Evolutionary conservation across 129 eudicot genomes (phyloP).

Genomic region (Lactuca sativa): DNA sequence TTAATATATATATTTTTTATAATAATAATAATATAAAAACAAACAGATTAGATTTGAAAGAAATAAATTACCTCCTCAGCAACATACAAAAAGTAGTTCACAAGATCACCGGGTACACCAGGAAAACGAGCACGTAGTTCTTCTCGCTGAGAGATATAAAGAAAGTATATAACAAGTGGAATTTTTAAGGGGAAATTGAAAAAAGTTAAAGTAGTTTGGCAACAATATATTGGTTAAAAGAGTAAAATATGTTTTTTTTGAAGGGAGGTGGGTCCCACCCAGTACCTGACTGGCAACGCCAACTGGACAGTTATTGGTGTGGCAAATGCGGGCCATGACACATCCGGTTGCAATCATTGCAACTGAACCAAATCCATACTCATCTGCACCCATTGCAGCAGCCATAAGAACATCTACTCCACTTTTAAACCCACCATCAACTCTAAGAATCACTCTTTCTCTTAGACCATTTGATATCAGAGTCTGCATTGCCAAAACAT

Average conservation of each 20-base stretch:
- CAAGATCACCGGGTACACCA: constrained; percentile 98
- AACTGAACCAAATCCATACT: constrained; percentile 94
- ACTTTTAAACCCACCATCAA: constrained; percentile 98
- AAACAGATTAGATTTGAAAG: not conserved
- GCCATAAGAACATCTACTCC: constrained; percentile 99
- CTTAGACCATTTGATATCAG: constrained; percentile 88
- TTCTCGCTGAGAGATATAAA: constrained; percentile 62
- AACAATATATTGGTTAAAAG: not conserved
- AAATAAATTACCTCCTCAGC: constrained; percentile 85
- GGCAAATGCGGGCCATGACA: constrained; percentile 99
- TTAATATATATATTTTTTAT: not conserved
- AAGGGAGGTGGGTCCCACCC: too few relatives aligned
- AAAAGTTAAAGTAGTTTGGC: not conserved
- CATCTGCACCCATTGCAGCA: constrained; percentile 99
- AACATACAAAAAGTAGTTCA: constrained; percentile 93
- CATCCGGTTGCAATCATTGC: constrained; percentile 99
- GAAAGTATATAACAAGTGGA: not conserved
- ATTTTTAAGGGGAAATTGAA: not conserved
- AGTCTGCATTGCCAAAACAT: constrained; percentile 45
- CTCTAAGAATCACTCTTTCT: constrained; percentile 96
- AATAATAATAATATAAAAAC: not conserved
- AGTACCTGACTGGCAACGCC: constrained; percentile 99
- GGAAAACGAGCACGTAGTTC: constrained; percentile 99
- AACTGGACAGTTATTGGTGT: constrained; percentile 98
- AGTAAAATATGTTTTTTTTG: not conserved